Percentiles rank a stretch among this genome's conserved stretches.
Evolutionary conservation across 345 rosid species (phyloP).

Genomic region (Salix koriyanagi): DNA sequence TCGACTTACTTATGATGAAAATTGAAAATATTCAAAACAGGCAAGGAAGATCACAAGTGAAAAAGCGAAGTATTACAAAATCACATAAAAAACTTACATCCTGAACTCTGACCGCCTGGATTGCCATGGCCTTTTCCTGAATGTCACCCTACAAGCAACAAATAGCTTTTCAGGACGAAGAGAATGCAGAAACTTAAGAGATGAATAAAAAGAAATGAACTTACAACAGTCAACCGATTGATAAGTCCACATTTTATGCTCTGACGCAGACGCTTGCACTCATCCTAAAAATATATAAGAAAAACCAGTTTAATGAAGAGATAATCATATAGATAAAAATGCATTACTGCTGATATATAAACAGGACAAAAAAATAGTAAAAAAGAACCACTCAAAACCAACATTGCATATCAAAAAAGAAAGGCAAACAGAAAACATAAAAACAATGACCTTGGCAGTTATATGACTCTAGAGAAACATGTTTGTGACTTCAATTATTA

Average conservation of each 20-base stretch:
- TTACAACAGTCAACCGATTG: conserved; percentile 86
- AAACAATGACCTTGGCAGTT: neutral
- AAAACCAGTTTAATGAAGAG: conserved; percentile 7
- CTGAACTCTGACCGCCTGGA: conserved; percentile 89
- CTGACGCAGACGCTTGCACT: conserved; percentile 94
- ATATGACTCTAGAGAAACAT: neutral
- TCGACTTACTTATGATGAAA: neutral
- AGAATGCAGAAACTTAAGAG: neutral
- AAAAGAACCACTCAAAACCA: neutral
- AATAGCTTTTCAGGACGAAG: conserved; percentile 9
- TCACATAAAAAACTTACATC: conserved; percentile 54
- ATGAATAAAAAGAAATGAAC: neutral
- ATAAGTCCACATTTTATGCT: conserved; percentile 96
- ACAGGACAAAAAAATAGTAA: neutral
- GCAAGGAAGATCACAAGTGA: neutral
- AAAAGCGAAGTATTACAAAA: neutral
- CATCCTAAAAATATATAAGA: conserved; percentile 58
- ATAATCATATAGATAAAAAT: neutral
- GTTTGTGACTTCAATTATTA: neutral
- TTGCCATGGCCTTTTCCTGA: conserved; percentile 84
- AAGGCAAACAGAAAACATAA: neutral
- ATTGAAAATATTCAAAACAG: neutral
- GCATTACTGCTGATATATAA: neutral
- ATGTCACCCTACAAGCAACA: conserved; percentile 70
- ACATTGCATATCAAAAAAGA: neutral